A percentile compares a stretch with the other conserved stretches of the same genome.
Evolutionary conservation across 2,329 filamentous ascomycete genomes (phyloP).

Genomic region (Lizonia empirigonia): DNA sequence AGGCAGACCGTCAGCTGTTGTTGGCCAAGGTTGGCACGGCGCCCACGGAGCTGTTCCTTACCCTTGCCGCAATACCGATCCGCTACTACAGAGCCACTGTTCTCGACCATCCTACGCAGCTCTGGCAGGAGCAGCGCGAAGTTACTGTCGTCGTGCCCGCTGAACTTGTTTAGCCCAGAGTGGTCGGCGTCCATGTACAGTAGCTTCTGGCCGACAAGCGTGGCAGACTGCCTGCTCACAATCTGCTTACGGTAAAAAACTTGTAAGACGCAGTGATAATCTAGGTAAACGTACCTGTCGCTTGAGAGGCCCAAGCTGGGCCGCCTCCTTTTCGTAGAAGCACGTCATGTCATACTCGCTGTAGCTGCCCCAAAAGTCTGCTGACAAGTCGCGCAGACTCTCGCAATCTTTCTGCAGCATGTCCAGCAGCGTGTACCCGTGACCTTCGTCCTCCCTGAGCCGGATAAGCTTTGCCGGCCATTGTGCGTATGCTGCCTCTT

Average conservation of each 20-base stretch:
- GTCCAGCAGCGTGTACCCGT: too few relatives aligned
- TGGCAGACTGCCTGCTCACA: neutral
- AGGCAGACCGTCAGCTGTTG: neutral
- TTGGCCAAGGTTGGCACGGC: too few relatives aligned
- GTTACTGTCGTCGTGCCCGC: neutral
- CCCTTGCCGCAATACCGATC: too few relatives aligned
- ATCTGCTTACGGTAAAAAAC: too few relatives aligned
- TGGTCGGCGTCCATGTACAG: neutral
- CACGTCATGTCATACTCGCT: neutral
- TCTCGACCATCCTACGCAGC: neutral
- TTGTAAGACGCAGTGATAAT: too few relatives aligned
- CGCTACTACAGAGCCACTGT: too few relatives aligned
- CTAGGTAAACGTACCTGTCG: too few relatives aligned
- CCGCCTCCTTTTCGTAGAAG: neutral
- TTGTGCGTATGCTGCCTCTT: too few relatives aligned
- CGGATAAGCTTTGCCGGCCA: too few relatives aligned
- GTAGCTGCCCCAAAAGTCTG: neutral
- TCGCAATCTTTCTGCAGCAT: neutral
- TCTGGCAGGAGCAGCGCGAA: neutral
- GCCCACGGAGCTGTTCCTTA: too few relatives aligned
- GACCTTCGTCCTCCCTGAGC: too few relatives aligned
- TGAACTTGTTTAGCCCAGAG: too few relatives aligned
- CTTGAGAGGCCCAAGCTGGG: neutral
- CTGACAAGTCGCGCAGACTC: neutral
- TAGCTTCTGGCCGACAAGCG: neutral